Evolutionary conservation across 2,329 filamentous ascomycete genomes (phyloP).

Genomic region (Monosporascus sp.): DNA sequence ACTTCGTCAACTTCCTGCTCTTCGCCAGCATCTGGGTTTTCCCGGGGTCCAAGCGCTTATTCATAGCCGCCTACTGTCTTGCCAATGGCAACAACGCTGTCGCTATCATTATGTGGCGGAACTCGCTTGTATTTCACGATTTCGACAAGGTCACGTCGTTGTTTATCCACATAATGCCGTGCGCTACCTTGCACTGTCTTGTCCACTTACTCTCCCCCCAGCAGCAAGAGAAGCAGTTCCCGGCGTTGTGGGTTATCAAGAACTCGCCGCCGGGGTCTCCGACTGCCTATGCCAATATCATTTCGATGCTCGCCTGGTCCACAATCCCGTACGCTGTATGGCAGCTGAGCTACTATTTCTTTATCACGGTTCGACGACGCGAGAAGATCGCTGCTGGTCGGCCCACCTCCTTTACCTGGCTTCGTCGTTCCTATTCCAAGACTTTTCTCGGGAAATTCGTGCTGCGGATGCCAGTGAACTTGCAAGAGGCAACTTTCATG

Average conservation of each 20-base stretch:
- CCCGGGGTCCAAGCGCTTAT: conserved; percentile 81
- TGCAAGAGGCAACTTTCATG: conserved; percentile 94
- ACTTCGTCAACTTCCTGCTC: conserved; percentile 90
- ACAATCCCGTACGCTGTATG: conserved; percentile 88
- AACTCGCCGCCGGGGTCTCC: conserved; percentile 61
- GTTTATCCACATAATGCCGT: conserved; percentile 99
- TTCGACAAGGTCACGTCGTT: conserved; percentile 96
- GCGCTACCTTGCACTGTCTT: conserved; percentile 84
- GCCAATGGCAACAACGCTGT: conserved; percentile 96
- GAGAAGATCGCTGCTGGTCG: conserved; percentile 94
- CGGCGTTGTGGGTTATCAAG: conserved; percentile 80
- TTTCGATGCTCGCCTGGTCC: conserved; percentile 90
- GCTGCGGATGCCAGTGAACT: conserved; percentile 62
- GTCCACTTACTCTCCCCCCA: conserved; percentile 72
- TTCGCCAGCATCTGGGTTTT: conserved; percentile 85
- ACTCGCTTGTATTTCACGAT: conserved; percentile 96
- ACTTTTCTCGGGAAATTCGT: conserved; percentile 85
- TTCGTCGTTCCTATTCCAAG: conserved; percentile 84
- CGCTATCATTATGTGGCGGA: conserved; percentile 98
- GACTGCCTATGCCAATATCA: conserved; percentile 69
- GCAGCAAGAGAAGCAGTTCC: conserved; percentile 65
- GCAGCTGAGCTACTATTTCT: conserved; percentile 89
- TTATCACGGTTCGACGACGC: conserved; percentile 90
- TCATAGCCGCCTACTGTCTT: conserved; percentile 87
- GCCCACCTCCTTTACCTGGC: conserved; percentile 96